Evolutionary conservation across 345 rosid genomes (phyloP), one percentile per base, ranked within the genome.

Genomic region (Ricinus communis): DNA sequence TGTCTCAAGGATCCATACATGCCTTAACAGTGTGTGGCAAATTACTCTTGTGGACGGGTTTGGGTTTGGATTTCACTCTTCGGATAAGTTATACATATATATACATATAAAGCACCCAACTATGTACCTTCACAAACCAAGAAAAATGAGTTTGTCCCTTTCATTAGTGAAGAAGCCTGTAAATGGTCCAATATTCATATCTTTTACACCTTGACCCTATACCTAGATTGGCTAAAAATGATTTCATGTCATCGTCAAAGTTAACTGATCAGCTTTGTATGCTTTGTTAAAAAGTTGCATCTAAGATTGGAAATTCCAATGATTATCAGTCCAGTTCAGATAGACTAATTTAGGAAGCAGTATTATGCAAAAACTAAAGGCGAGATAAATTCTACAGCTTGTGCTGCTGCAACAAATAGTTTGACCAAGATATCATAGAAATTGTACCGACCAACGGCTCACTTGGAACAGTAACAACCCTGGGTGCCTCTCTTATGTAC

Each of bases 401-500:
- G 7, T 28, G n/a, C 19, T n/a, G 16, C 19, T 47, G 54, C 27
- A 46, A 59, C 53, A 33, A 21, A 24, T 31, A 16, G 16, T 13
- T 18, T 25, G 31, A 19, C 43, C 21, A 5, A 31, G 19, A 45
- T 8, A 57, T 51, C 13, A 38, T 22, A 40, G 68, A 5, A 45
- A 70, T 30, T 28, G 45, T 64, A 85, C 89, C 56, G 61, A 93
- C 98, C 96, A 93, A 64, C 68, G 93, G 92, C 75, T 86, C 90
- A 57, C 55, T 79, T 74, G 98, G 91, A 77, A 83, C 96, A 74
- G 87, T 71, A 22, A 95, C 93, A 65, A 82, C 79, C 28, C 98
- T 88, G 0, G 99, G 99, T 50, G 99, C 99, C 84, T 95, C 99
- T 82, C 72, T 85, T 74, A 95, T 91, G 75, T 95, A 95, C 85